Evolutionary conservation across 176 grass and related monocot genomes (phyloP).

Genomic region (Oryza meridionalis): DNA sequence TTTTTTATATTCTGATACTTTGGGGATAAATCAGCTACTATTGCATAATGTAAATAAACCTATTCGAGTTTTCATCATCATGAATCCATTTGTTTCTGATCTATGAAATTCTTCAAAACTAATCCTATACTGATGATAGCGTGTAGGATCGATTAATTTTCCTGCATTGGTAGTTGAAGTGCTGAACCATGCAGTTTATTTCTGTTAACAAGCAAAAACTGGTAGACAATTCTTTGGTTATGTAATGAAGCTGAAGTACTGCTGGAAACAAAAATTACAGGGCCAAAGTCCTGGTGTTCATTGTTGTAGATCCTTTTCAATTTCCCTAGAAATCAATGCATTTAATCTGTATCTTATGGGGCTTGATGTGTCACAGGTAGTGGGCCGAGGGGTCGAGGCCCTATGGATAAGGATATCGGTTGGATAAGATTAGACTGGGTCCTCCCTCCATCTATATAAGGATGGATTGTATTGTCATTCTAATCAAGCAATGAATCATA

Average conservation of each 20-base stretch:
- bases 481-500: no score
- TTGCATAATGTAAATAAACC: conserved; percentile 3
- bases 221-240: neutral
- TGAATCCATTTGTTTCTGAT: neutral
- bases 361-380: no score
- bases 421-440: no score
- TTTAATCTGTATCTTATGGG: no score
- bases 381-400: no score
- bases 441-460: no score
- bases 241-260: neutral
- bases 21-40: conserved; percentile 15
- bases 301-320: neutral
- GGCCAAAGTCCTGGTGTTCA: neutral
- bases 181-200: neutral
- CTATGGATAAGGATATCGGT: no score
- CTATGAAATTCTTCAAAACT: neutral
- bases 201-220: neutral
- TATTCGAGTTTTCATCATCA: neutral
- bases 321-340: neutral
- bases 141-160: neutral
- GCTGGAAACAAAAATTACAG: neutral
- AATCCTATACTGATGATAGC: neutral
- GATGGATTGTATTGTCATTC: no score
- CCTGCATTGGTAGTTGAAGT: neutral
- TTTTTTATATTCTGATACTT: conserved; percentile 10